phyloP scores from a whole-genome alignment of 129 eudicot species.

The Chrysanthemum lavandulifolium region DNA sequence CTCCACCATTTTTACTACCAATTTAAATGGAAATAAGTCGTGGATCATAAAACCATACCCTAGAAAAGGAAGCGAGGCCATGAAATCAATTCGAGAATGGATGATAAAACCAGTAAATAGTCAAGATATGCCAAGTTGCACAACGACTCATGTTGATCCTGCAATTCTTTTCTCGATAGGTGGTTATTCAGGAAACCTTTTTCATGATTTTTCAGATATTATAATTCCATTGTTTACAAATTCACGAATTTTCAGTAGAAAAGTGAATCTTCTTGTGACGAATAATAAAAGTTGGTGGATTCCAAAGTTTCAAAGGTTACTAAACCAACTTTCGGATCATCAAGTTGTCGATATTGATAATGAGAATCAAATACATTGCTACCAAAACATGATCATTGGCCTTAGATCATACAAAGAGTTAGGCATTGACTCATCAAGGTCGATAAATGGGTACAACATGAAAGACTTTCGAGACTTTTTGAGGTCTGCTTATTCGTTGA shows the following conservation, averaged over 20 bases:
- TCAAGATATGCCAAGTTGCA: slow-evolving; percentile 39
- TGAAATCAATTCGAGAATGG: slow-evolving; percentile 39
- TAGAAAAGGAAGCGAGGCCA: slow-evolving; percentile 42
- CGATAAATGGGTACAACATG: slow-evolving; percentile 32
- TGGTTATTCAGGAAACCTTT: slow-evolving; percentile 65
- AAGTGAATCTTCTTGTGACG: slow-evolving; percentile 50
- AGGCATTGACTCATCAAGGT: slow-evolving; percentile 28
- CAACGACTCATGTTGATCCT: slow-evolving; percentile 30
- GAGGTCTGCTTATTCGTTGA: slow-evolving; percentile 41
- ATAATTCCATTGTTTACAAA: slow-evolving; percentile 52
- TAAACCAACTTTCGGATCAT: slow-evolving; percentile 39
- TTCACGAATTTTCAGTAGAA: slow-evolving; percentile 33
- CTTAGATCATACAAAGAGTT: slow-evolving; percentile 53
- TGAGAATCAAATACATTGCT: slow-evolving; percentile 49
- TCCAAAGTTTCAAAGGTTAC: slow-evolving; percentile 32
- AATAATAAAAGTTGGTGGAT: slow-evolving; percentile 58
- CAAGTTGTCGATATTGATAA: slow-evolving; percentile 39
- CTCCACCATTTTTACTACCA: slow-evolving; percentile 43
- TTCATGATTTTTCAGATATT: slow-evolving; percentile 60
- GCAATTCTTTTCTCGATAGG: slow-evolving; percentile 60
- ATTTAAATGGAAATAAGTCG: slow-evolving; percentile 24
- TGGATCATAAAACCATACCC: slow-evolving; percentile 59
- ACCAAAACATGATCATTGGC: slow-evolving; percentile 37
- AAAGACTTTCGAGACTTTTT: slow-evolving; percentile 44
- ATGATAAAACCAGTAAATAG: slow-evolving; percentile 30